Evolutionary conservation across 1,284 basidiomycete genomes (phyloP).

Genomic region (Naganishia sp.): DNA sequence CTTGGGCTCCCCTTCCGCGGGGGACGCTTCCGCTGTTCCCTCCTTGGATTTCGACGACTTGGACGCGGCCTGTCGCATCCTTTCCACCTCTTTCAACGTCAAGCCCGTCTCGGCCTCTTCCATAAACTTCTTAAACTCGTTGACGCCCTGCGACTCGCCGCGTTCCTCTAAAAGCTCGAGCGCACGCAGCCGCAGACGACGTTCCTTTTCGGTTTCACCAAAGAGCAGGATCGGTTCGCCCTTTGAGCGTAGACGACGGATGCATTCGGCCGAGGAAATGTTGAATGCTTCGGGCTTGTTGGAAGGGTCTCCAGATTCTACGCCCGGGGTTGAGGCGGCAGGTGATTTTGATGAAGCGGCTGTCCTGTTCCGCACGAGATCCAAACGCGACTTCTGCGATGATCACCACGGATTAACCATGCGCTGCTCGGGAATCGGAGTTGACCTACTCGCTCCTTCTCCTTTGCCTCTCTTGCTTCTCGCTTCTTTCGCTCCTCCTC

Average conservation of each 20-base stretch:
- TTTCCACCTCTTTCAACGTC: conserved; percentile 53
- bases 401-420: background rate
- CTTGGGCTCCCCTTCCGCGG: conserved; percentile 29
- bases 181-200: conserved; percentile 82
- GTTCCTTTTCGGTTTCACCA: conserved; percentile 91
- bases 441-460: conserved; percentile 48
- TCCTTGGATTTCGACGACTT: conserved; percentile 27
- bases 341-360: conserved; percentile 36
- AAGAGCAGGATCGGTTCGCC: conserved; percentile 94
- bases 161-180: conserved; percentile 92
- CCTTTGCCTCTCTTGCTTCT: conserved; percentile 49
- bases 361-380: conserved; percentile 38
- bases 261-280: conserved; percentile 88
- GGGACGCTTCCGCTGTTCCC: conserved; percentile 24
- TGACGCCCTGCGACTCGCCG: conserved; percentile 71
- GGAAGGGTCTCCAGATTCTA: conserved; percentile 28
- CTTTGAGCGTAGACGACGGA: conserved; percentile 82
- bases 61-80: conserved; percentile 36
- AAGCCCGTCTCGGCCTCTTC: conserved; percentile 80
- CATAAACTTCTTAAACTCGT: conserved; percentile 91
- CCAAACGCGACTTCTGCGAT: conserved; percentile 37
- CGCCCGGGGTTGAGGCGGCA: conserved; percentile 38
- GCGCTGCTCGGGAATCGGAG: too few relatives aligned
- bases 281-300: conserved; percentile 68
- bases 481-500: conserved; percentile 58